phyloP scores from a whole-genome alignment of 2,329 filamentous ascomycete species.

The Aschersonia sp. region DNA sequence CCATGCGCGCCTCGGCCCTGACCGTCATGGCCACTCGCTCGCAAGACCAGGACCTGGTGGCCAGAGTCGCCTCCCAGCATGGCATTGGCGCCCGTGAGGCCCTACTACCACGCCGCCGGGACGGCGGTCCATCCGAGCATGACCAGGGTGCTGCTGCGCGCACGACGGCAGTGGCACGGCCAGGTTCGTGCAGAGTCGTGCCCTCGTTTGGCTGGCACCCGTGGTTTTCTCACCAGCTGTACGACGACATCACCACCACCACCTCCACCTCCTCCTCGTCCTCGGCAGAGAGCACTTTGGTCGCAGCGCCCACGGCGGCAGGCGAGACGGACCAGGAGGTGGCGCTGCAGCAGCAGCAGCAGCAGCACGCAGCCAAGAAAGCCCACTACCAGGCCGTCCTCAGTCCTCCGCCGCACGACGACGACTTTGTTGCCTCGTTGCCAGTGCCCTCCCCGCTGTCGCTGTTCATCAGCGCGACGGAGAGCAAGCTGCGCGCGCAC shows the following conservation, averaged over 20 bases:
- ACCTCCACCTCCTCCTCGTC: no score
- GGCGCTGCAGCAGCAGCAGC: no score
- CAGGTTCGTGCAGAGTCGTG: conserved; percentile 20
- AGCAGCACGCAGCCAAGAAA: conserved; percentile 21
- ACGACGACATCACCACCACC: conserved; percentile 39
- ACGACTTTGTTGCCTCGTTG: conserved; percentile 31
- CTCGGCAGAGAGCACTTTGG: conserved; percentile 4
- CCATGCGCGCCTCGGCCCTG: conserved; percentile 51
- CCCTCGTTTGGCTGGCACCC: conserved; percentile 81
- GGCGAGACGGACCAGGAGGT: no score
- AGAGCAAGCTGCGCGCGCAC: conserved; percentile 35
- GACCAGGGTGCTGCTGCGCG: background rate
- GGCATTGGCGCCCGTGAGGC: conserved; percentile 20
- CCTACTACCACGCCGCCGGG: background rate
- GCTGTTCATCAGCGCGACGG: conserved; percentile 40
- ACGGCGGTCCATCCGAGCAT: background rate
- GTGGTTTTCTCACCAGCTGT: conserved; percentile 72
- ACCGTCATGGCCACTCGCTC: conserved; percentile 66
- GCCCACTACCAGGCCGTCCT: conserved; percentile 56
- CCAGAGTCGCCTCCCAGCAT: conserved; percentile 41
- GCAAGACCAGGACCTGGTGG: conserved; percentile 63
- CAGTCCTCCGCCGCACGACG: conserved; percentile 31
- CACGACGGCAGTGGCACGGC: no score
- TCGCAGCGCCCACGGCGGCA: no score
- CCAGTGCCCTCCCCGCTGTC: conserved; percentile 47